A percentile compares a stretch with the other conserved stretches of the same genome.
These are phyloP conservation scores for Hyphodiscus sp. DNA, from an alignment of 2,329 filamentous ascomycete species.

Conservation along the genomic window DNA sequence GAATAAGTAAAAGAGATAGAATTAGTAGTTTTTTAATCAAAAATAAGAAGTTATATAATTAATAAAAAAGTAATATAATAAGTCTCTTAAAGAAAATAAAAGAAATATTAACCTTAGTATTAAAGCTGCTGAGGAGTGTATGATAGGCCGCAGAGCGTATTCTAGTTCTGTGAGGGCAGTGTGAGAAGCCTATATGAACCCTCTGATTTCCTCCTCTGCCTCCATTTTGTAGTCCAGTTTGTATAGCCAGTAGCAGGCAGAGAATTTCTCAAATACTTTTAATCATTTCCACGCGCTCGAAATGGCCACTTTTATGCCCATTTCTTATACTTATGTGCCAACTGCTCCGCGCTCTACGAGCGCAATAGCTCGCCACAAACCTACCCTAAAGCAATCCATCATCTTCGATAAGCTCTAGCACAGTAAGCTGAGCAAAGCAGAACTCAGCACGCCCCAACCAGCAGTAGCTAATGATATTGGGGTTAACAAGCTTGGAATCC, in stretches of 20 bases:
- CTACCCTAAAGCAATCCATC: slow-evolving; percentile 9
- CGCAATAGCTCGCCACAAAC: slow-evolving; percentile 5
- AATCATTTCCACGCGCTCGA: slow-evolving; percentile 14
- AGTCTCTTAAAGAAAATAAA: too few relatives aligned
- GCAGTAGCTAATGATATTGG: slow-evolving; percentile 6
- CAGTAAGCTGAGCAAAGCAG: slow-evolving; percentile 7
- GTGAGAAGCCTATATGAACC: slow-evolving; percentile 5
- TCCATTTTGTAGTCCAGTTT: slow-evolving; percentile 10
- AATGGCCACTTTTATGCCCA: not conserved
- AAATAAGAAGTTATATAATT: too few relatives aligned
- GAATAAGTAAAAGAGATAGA: too few relatives aligned
- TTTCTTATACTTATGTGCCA: not conserved
- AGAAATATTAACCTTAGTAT: too few relatives aligned
- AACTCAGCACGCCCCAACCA: slow-evolving; percentile 8
- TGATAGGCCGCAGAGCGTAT: slow-evolving; percentile 8
- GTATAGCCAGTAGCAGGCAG: slow-evolving; percentile 11
- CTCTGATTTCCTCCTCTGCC: slow-evolving; percentile 1
- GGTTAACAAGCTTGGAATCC: too few relatives aligned
- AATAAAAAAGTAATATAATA: too few relatives aligned
- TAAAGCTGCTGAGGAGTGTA: too few relatives aligned
- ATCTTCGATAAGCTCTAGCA: slow-evolving; percentile 13
- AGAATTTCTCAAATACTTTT: slow-evolving; percentile 14
- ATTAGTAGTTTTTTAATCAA: too few relatives aligned
- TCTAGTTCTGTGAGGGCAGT: slow-evolving; percentile 11
- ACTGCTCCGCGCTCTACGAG: slow-evolving; percentile 6